These are phyloP conservation scores for Pythium myriotylum DNA, from an alignment of 352 stramenopile genomes.

Conservation along the genomic window DNA sequence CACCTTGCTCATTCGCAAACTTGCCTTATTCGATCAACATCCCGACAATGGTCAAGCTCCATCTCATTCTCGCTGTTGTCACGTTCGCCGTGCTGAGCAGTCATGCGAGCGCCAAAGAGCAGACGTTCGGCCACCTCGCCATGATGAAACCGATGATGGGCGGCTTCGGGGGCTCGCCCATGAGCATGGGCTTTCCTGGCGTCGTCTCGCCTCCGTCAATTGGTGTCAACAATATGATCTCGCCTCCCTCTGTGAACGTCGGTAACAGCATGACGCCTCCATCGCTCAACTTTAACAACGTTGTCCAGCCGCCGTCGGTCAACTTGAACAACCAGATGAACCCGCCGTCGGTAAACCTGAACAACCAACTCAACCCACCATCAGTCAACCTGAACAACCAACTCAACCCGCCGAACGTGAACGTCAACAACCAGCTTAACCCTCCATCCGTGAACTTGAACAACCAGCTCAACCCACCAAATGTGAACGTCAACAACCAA, in stretches of 20 bases:
- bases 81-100: background rate
- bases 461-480: constrained; percentile 11
- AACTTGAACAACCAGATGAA: background rate
- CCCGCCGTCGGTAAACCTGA: background rate
- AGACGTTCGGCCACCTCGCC: constrained; percentile 11
- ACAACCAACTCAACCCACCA: background rate
- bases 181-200: too few species aligned
- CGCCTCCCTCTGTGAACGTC: constrained; percentile 1
- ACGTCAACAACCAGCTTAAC: constrained; percentile 6
- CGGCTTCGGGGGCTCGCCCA: background rate
- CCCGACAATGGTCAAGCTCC: constrained; percentile 8
- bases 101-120: constrained; percentile 4
- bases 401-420: background rate
- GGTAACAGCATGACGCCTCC: constrained; percentile 1
- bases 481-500: constrained; percentile 5
- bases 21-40: background rate
- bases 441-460: constrained; percentile 5
- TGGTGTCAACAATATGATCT: constrained; percentile 13
- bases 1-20: constrained; percentile 8
- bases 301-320: background rate
- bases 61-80: constrained; percentile 3
- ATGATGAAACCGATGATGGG: constrained; percentile 6
- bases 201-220: too few species aligned
- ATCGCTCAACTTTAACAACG: constrained; percentile 18
- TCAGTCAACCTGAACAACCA: constrained; percentile 12